phyloP scores from a whole-genome alignment of 805 yeast species.

The Teunomyces panamensis region DNA sequence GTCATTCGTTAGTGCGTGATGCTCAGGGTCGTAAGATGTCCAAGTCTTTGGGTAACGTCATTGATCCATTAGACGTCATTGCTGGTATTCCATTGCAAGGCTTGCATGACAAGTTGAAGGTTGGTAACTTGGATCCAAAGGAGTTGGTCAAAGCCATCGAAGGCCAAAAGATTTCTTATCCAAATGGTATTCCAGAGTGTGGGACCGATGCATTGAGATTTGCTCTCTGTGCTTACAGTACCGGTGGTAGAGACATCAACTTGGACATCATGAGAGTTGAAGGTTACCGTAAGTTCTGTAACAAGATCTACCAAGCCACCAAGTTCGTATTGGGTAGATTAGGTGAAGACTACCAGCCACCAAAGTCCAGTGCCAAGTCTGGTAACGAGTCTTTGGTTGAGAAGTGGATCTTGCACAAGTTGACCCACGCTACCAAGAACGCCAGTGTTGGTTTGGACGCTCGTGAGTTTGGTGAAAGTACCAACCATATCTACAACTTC shows the following conservation, averaged over 20 bases:
- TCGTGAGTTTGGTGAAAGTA: constrained; percentile 87
- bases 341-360: constrained; percentile 85
- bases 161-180: constrained; percentile 88
- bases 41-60: constrained; percentile 92
- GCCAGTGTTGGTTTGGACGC: constrained; percentile 68
- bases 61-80: constrained; percentile 95
- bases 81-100: constrained; percentile 77
- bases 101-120: constrained; percentile 70
- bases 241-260: constrained; percentile 98
- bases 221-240: constrained; percentile 96
- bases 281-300: constrained; percentile 99
- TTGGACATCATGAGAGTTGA: constrained; percentile 94
- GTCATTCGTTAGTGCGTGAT: constrained; percentile 97
- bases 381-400: constrained; percentile 91
- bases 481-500: constrained; percentile 84
- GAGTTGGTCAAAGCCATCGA: constrained; percentile 83
- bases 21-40: constrained; percentile 99
- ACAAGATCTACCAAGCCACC: constrained; percentile 98
- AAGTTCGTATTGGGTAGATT: constrained; percentile 92
- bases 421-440: constrained; percentile 63
- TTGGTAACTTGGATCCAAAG: constrained; percentile 85
- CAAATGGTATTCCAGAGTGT: constrained; percentile 97
- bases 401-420: constrained; percentile 91
- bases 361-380: constrained; percentile 56
- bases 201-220: constrained; percentile 99